Evolutionary conservation across 352 stramenopile species (phyloP), one percentile per base, ranked within the genome.

Genomic region (Globisporangium polare): DNA sequence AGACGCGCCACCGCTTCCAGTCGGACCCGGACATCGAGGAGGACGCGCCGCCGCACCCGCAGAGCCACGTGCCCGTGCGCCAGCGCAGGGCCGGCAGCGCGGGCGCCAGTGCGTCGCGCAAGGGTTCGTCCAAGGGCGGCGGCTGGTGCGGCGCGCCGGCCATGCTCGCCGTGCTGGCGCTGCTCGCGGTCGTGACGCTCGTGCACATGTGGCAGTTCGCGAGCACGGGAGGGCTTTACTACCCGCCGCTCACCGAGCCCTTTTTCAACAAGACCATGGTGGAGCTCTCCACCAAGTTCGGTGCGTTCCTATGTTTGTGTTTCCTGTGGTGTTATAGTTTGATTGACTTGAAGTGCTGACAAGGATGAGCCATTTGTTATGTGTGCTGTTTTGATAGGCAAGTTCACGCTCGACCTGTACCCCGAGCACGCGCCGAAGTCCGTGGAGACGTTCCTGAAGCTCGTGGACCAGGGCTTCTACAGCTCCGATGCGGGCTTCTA

Each of bases 201-300:
- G 72, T 81, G 60, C 79, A 84, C 65, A 72, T 89, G 54, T 89
- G 77, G 69, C 72, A 89, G 63, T 88, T 89, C 64, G 86, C 81
- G 45, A 20, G 29, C 37, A 43, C n/a, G 33, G 74, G 65, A 47
- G 67, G 54, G 13, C 47, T 69, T 41, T 68, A 67, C 56, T 60
- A 72, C 51, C 73, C 73, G 47, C 71, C 79, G 50, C 73, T 93
- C 37, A 67, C 71, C 9, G 72, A 78, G 62, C 75, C 74, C 13
- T 95, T 92, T 68, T 68, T 78, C 65, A 90, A 92, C 62, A 88
- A 91, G 66, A 85, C 71, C 33, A 92, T 95, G 86, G 83, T 89
- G 63, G 60, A 90, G 63, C 83, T 95, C 59, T 73, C 77, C 18
- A 95, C 86, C 58, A 90, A 90, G 61, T 82, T 85, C 47, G 85